Percentiles rank a stretch among this genome's conserved stretches.
Evolutionary conservation across 2,329 filamentous ascomycete genomes (phyloP).

Genomic region (Alternaria solani): DNA sequence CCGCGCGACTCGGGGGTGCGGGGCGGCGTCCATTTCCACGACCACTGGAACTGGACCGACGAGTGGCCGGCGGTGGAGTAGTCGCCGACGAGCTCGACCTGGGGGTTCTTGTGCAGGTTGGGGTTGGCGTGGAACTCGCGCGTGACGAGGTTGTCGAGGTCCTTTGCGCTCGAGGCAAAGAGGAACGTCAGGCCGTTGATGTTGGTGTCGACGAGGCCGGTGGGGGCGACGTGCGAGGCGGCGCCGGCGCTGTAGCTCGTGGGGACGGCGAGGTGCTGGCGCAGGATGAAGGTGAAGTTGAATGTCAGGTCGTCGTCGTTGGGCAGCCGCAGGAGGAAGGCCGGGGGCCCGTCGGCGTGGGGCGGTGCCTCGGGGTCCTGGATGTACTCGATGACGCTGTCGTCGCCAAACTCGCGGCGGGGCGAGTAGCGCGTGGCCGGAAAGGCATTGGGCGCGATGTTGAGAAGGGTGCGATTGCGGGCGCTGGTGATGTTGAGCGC

Average conservation of each 20-base stretch:
- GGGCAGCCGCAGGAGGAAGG: conserved; percentile 83
- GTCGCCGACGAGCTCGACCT: conserved; percentile 94
- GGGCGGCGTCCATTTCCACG: conserved; percentile 96
- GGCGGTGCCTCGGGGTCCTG: conserved; percentile 79
- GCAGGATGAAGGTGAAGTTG: conserved; percentile 87
- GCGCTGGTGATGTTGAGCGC: conserved; percentile 83
- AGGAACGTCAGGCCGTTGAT: conserved; percentile 93
- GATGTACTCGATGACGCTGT: conserved; percentile 83
- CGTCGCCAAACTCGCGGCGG: conserved; percentile 76
- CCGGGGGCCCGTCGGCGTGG: conserved; percentile 59
- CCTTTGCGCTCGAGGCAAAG: conserved; percentile 82
- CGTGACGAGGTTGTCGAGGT: conserved; percentile 92
- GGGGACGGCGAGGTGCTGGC: conserved; percentile 59
- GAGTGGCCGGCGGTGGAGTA: conserved; percentile 83
- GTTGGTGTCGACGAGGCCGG: conserved; percentile 68
- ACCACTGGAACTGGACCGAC: conserved; percentile 91
- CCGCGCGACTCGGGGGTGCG: conserved; percentile 81
- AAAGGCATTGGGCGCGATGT: conserved; percentile 83
- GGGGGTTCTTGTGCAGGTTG: conserved; percentile 95
- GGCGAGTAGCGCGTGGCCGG: conserved; percentile 81
- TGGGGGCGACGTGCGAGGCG: conserved; percentile 56
- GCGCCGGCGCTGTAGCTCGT: conserved; percentile 53
- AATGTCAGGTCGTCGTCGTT: conserved; percentile 94
- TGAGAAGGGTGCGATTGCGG: conserved; percentile 77
- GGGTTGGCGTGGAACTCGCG: conserved; percentile 96